These are phyloP conservation scores for Diplodia corticola DNA, from an alignment of 2,329 filamentous ascomycete species.

Conservation along the genomic window DNA sequence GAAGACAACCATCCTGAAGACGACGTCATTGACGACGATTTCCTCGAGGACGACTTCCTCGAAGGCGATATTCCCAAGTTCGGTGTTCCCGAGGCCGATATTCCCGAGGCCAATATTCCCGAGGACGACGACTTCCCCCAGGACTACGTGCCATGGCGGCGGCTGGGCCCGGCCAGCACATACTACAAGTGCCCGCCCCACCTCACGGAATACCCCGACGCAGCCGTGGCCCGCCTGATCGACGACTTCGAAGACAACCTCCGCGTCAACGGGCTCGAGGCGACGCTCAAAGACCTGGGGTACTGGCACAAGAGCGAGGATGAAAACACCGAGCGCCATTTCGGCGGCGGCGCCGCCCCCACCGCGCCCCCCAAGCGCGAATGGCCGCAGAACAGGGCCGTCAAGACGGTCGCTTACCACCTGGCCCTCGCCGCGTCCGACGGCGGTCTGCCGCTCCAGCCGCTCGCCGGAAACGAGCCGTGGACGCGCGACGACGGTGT, in stretches of 20 bases:
- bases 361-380: neutral
- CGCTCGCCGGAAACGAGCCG: neutral
- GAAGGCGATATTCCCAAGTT: no score
- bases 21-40: no score
- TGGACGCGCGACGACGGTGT: constrained; percentile 4
- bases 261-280: neutral
- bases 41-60: no score
- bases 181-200: neutral
- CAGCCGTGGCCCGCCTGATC: neutral
- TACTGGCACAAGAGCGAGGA: neutral
- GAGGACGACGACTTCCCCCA: neutral
- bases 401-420: constrained; percentile 2
- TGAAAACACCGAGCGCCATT: neutral
- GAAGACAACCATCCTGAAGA: no score
- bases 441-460: no score
- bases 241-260: neutral
- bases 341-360: neutral
- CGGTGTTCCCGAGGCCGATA: neutral
- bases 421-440: neutral
- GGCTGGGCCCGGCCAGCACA: neutral
- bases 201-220: neutral
- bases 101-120: neutral
- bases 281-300: neutral
- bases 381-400: neutral
- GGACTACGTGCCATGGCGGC: no score